These are phyloP conservation scores for Wickerhamomyces tratensis DNA, from an alignment of 805 yeast species.

Conservation along the genomic window DNA sequence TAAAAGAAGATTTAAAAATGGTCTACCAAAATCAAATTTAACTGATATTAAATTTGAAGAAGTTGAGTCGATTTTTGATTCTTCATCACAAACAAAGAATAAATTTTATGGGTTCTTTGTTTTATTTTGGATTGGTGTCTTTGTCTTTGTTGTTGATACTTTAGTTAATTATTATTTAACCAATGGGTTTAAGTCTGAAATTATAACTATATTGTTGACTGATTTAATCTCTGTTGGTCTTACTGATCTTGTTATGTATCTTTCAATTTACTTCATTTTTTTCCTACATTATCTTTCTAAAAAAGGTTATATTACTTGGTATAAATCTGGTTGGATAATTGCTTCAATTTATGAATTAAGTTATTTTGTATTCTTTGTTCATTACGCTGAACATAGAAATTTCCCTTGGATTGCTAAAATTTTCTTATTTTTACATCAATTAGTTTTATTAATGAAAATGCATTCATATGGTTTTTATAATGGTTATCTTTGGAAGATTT, in stretches of 20 bases:
- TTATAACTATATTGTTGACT: slow-evolving; percentile 45
- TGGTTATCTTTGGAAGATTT: slow-evolving; percentile 74
- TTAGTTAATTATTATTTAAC: slow-evolving; percentile 41
- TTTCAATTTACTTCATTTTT: slow-evolving; percentile 51
- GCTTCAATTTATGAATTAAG: slow-evolving; percentile 48
- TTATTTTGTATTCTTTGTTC: slow-evolving; percentile 43
- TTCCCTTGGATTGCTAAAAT: slow-evolving; percentile 91
- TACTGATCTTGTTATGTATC: slow-evolving; percentile 69
- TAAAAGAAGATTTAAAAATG: slow-evolving; percentile 14
- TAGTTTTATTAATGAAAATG: slow-evolving; percentile 89
- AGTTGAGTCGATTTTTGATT: slow-evolving; percentile 15
- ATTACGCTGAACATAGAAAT: slow-evolving; percentile 42
- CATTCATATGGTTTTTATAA: slow-evolving; percentile 90
- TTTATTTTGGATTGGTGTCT: slow-evolving; percentile 65
- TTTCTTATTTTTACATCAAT: slow-evolving; percentile 72
- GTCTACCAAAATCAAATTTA: slow-evolving; percentile 15
- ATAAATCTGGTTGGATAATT: slow-evolving; percentile 48
- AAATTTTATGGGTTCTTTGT: slow-evolving; percentile 73
- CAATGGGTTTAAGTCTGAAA: slow-evolving; percentile 41
- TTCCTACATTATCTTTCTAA: slow-evolving; percentile 48
- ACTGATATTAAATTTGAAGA: slow-evolving; percentile 15
- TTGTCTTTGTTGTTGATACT: slow-evolving; percentile 42
- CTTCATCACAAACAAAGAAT: slow-evolving; percentile 8
- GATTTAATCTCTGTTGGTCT: slow-evolving; percentile 62
- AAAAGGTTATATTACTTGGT: slow-evolving; percentile 46